These are phyloP conservation scores for Omphalotus guepiniiformis DNA, from an alignment of 768 basidiomycete species.

Conservation along the genomic window DNA sequence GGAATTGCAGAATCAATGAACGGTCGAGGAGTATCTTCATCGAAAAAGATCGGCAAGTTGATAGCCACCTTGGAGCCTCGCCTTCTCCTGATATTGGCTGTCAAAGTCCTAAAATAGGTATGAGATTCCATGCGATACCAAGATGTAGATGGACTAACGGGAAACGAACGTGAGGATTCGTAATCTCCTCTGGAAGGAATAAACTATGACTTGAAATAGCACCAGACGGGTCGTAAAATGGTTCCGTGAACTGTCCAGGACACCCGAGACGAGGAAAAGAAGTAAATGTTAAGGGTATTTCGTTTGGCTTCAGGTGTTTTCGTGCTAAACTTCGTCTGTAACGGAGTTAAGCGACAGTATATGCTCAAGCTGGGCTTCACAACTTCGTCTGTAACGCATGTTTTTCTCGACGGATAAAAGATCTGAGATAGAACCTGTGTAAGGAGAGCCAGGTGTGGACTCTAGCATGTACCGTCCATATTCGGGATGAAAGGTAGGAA, in stretches of 20 bases:
- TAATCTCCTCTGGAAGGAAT: conserved; percentile 93
- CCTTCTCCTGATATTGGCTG: conserved; percentile 89
- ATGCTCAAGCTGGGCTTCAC: not conserved
- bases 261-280: conserved; percentile 93
- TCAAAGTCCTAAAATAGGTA: conserved; percentile 69
- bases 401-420: conserved; percentile 88
- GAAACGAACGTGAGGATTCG: conserved; percentile 96
- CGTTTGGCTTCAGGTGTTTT: conserved; percentile 76
- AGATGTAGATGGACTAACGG: conserved; percentile 60
- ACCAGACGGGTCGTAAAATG: conserved; percentile 67
- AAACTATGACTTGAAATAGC: conserved; percentile 89
- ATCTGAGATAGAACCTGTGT: conserved; percentile 83
- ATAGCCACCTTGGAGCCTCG: conserved; percentile 94
- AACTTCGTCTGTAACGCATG: conserved; percentile 83
- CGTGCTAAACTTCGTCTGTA: conserved; percentile 81
- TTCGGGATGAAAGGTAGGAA: conserved; percentile 95
- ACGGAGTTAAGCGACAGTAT: not conserved
- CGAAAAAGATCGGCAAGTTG: conserved; percentile 90
- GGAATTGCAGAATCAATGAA: conserved; percentile 94
- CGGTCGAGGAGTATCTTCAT: conserved; percentile 80
- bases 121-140: conserved; percentile 14
- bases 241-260: conserved; percentile 89
- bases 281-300: conserved; percentile 89
- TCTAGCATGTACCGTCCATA: conserved; percentile 99
- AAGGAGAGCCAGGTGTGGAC: conserved; percentile 94